A percentile compares a stretch with the other conserved stretches of the same genome.
Conservation (phyloP, 1,139 yeast species). For the Suhomyces terraborum region DNA sequence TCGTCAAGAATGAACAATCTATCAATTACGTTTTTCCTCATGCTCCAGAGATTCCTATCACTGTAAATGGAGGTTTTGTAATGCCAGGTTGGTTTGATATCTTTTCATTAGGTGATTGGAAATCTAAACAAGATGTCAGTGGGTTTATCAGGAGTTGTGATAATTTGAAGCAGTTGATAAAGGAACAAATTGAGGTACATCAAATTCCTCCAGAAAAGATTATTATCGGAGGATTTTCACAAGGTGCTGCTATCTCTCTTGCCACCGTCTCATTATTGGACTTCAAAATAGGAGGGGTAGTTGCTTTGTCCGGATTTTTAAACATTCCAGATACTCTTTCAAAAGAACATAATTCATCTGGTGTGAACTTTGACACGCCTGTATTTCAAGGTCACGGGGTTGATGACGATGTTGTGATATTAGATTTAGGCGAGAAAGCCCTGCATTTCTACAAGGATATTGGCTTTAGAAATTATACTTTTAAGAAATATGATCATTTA, state of each 20-base stretch:
- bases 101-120: conserved; percentile 51
- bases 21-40: conserved; percentile 84
- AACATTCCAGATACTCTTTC: conserved; percentile 51
- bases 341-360: conserved; percentile 23
- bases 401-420: conserved; percentile 64
- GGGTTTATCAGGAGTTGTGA: conserved; percentile 67
- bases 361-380: conserved; percentile 64
- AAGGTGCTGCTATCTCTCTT: conserved; percentile 83
- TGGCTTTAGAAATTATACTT: conserved; percentile 56
- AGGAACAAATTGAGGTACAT: conserved; percentile 56
- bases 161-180: conserved; percentile 53
- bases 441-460: conserved; percentile 46
- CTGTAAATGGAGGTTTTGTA: conserved; percentile 62
- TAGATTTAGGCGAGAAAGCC: conserved; percentile 51
- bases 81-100: conserved; percentile 95
- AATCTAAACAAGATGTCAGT: conserved; percentile 55
- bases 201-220: conserved; percentile 74
- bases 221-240: conserved; percentile 90
- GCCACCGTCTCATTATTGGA: conserved; percentile 53
- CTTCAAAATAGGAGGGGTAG: conserved; percentile 72
- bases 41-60: conserved; percentile 75
- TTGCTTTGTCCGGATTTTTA: conserved; percentile 78
- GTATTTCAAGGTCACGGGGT: conserved; percentile 90
- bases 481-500: conserved; percentile 63
- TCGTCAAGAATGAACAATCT: conserved; percentile 51